Conservation (phyloP, 768 basidiomycete species). For the Suillus bovinus region DNA sequence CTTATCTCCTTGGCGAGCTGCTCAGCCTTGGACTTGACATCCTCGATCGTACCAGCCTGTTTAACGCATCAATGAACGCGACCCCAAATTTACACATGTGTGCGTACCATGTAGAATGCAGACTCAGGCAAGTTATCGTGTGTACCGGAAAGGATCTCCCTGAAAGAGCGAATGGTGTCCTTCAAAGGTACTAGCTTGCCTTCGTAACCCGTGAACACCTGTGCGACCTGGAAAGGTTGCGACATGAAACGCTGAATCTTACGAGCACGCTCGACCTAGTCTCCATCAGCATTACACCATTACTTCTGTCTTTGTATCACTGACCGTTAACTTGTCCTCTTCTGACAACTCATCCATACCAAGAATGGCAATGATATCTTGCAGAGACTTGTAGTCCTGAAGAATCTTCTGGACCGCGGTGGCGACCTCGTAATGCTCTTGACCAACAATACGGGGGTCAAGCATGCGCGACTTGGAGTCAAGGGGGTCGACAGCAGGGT, state of each 20-base stretch:
- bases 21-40: constrained; percentile 96
- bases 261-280: constrained; percentile 92
- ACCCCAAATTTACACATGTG: neutral
- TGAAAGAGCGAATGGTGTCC: constrained; percentile 96
- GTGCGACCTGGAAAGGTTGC: constrained; percentile 99
- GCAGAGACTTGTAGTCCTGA: constrained; percentile 94
- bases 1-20: constrained; percentile 94
- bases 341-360: constrained; percentile 99
- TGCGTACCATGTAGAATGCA: constrained; percentile 91
- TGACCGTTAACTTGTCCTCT: constrained; percentile 97
- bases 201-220: constrained; percentile 99
- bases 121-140: constrained; percentile 93
- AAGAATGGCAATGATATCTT: constrained; percentile 99
- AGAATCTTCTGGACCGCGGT: constrained; percentile 97
- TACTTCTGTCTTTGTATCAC: constrained; percentile 27
- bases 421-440: constrained; percentile 95
- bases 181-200: constrained; percentile 96
- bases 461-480: constrained; percentile 99
- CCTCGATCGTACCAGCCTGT: constrained; percentile 89
- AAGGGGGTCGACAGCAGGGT: constrained; percentile 98
- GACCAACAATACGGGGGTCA: constrained; percentile 96
- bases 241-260: constrained; percentile 99
- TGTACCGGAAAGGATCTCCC: constrained; percentile 89
- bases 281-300: constrained; percentile 3
- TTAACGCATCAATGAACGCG: constrained; percentile 5